Percentiles rank a stretch among this genome's conserved stretches.
These are phyloP conservation scores for Coniochaeta hoffmannii DNA, from an alignment of 2,329 filamentous ascomycete genomes.

Conservation along the genomic window DNA sequence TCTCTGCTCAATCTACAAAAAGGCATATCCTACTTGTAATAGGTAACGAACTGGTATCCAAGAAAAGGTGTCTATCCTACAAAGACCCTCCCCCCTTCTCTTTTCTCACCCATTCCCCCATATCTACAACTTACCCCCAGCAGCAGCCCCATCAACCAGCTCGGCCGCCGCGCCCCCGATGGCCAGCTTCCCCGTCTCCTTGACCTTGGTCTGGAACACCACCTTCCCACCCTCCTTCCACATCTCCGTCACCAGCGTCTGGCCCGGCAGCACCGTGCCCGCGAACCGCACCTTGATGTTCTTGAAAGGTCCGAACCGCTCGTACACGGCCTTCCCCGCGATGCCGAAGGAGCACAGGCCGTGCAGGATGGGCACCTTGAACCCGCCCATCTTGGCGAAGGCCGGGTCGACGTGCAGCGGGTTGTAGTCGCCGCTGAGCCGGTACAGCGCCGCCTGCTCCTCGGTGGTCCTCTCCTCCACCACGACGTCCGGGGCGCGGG, in stretches of 20 bases:
- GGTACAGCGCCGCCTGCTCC: slow-evolving; percentile 90
- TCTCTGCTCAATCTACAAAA: too few relatives aligned
- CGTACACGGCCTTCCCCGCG: slow-evolving; percentile 81
- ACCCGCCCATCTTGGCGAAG: slow-evolving; percentile 92
- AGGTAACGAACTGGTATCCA: not conserved
- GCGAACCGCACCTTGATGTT: slow-evolving; percentile 92
- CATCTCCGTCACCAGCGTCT: slow-evolving; percentile 91
- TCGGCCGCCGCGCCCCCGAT: slow-evolving; percentile 78
- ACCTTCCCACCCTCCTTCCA: slow-evolving; percentile 76
- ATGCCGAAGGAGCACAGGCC: slow-evolving; percentile 95
- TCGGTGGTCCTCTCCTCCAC: slow-evolving; percentile 80
- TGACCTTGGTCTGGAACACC: slow-evolving; percentile 80
- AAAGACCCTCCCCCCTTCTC: slow-evolving; percentile 16
- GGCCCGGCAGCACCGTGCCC: slow-evolving; percentile 74
- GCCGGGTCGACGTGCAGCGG: slow-evolving; percentile 91
- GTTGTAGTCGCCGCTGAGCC: slow-evolving; percentile 90
- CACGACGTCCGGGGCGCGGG: slow-evolving; percentile 69
- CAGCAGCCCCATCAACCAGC: slow-evolving; percentile 41
- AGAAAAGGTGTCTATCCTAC: slow-evolving; percentile 17
- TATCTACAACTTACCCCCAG: not conserved
- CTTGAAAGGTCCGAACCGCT: slow-evolving; percentile 74
- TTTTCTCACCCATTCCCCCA: slow-evolving; percentile 11
- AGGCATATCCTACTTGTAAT: too few relatives aligned
- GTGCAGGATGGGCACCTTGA: slow-evolving; percentile 90
- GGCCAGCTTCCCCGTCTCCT: slow-evolving; percentile 86